phyloP scores from a whole-genome alignment of 2,329 filamentous ascomycete species.

The Pseudocercospora pini-densiflorae region DNA sequence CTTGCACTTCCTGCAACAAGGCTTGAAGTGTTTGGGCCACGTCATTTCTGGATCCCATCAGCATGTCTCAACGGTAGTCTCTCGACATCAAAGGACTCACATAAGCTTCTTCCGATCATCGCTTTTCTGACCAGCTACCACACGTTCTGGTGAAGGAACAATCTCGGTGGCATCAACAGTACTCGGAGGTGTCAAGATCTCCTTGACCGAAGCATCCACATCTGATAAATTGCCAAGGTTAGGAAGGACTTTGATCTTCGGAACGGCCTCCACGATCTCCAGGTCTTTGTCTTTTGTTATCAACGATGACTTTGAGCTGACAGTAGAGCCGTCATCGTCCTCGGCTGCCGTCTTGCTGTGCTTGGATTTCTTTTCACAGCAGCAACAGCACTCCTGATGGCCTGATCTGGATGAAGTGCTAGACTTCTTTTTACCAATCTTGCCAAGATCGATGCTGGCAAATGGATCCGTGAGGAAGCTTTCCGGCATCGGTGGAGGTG shows the following conservation, averaged over 20 bases:
- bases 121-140: background rate
- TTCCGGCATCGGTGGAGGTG: background rate
- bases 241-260: background rate
- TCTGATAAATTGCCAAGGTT: background rate
- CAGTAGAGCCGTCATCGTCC: background rate
- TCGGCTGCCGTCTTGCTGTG: background rate
- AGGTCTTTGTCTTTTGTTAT: background rate
- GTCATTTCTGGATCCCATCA: background rate
- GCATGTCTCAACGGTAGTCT: background rate
- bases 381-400: background rate
- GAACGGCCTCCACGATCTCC: background rate
- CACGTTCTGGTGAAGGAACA: background rate
- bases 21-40: background rate
- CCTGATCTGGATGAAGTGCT: background rate
- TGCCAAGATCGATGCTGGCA: background rate
- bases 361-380: background rate
- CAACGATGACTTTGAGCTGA: background rate
- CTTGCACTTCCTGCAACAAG: background rate
- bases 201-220: background rate
- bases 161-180: background rate
- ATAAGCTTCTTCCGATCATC: constrained; percentile 1
- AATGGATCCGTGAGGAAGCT: background rate
- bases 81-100: background rate
- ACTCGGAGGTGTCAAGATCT: background rate
- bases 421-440: background rate